Conservation (phyloP, 306 rosid species). For the Trifolium pratense region DNA sequence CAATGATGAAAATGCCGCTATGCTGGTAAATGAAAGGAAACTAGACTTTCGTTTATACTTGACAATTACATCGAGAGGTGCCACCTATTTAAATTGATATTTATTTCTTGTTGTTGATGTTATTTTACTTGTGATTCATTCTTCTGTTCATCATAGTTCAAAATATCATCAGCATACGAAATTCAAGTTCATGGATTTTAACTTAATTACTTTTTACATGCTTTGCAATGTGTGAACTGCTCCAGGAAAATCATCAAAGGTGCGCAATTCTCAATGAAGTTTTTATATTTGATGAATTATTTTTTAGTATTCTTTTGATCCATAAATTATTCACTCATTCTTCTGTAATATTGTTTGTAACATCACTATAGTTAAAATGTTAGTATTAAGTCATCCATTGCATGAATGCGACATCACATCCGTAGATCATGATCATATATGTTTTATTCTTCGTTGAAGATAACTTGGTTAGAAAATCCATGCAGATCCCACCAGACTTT, state of each 20-base stretch:
- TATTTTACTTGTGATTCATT: constrained; percentile 31
- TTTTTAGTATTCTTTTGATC: constrained; percentile 11
- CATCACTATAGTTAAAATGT: constrained; percentile 11
- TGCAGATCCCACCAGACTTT: constrained; percentile 78
- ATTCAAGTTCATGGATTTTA: constrained; percentile 45
- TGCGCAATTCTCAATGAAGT: constrained; percentile 46
- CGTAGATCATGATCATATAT: constrained; percentile 27
- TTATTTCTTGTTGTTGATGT: constrained; percentile 21
- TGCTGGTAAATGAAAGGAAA: not conserved
- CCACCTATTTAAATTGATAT: constrained; percentile 11
- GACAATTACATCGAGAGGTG: not conserved
- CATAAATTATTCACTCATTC: not conserved
- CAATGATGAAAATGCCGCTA: not conserved
- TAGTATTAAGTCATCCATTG: constrained; percentile 11
- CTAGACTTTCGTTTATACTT: not conserved
- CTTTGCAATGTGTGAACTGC: constrained; percentile 48
- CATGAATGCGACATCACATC: constrained; percentile 21
- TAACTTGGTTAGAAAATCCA: constrained; percentile 37
- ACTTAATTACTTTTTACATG: constrained; percentile 53
- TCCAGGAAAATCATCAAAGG: constrained; percentile 85
- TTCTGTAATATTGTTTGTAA: not conserved
- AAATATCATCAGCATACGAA: constrained; percentile 38
- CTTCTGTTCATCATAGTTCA: constrained; percentile 19
- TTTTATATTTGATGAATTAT: constrained; percentile 1
- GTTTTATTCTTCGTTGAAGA: constrained; percentile 34